A percentile compares a stretch with the other conserved stretches of the same genome.
phyloP scores from a whole-genome alignment of 768 basidiomycete genomes.

The Paxillus involutus region DNA sequence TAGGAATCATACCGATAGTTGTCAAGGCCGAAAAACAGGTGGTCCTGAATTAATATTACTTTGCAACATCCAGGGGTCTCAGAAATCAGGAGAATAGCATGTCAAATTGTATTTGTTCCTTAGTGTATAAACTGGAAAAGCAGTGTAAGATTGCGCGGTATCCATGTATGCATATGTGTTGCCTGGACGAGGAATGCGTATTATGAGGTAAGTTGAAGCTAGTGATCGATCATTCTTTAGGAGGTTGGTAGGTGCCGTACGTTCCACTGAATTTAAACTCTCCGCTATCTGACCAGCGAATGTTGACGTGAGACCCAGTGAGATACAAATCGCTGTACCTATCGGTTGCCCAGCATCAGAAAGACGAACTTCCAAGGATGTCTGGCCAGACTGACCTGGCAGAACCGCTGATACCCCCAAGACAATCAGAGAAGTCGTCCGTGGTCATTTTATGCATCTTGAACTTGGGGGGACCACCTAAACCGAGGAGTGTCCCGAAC shows the following conservation, averaged over 20 bases:
- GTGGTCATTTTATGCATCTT: constrained; percentile 47
- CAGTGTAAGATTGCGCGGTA: too few species aligned
- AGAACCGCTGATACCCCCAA: constrained; percentile 36
- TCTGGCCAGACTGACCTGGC: constrained; percentile 32
- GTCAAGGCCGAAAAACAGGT: constrained; percentile 16
- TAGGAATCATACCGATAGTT: constrained; percentile 28
- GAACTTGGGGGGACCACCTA: constrained; percentile 45
- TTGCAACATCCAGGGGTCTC: neutral
- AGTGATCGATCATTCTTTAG: neutral
- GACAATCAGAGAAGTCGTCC: constrained; percentile 31
- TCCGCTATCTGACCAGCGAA: constrained; percentile 47
- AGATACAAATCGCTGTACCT: constrained; percentile 43
- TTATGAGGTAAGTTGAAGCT: neutral
- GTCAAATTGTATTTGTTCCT: too few species aligned
- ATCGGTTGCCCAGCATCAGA: neutral
- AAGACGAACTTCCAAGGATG: neutral
- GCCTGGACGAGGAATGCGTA: too few species aligned
- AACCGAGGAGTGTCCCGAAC: constrained; percentile 44
- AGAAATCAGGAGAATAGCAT: neutral
- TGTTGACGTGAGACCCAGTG: constrained; percentile 41
- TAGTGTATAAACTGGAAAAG: too few species aligned
- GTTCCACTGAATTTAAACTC: constrained; percentile 58
- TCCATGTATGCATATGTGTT: too few species aligned
- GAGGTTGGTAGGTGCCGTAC: constrained; percentile 32
- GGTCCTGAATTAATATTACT: neutral